Conservation (phyloP, 2,329 filamentous ascomycete genomes). For the Clarireedia hainanense region DNA sequence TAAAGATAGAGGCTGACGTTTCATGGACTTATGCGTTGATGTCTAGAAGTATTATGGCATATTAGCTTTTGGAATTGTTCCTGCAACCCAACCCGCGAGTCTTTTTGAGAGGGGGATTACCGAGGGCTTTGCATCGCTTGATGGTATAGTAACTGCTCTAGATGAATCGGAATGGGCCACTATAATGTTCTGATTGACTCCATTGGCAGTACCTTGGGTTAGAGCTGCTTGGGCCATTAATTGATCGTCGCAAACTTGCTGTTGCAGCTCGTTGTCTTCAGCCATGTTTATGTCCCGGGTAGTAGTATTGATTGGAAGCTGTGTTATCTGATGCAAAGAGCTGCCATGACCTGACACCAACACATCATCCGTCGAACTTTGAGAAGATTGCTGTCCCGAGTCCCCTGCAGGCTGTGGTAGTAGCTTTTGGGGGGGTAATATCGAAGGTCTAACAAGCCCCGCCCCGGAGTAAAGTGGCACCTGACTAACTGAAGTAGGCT, state of each 20-base stretch:
- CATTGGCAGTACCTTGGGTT: too few relatives aligned
- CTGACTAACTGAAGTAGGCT: too few relatives aligned
- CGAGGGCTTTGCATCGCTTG: slow-evolving; percentile 2
- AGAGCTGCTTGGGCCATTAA: too few relatives aligned
- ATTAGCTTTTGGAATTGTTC: slow-evolving; percentile 4
- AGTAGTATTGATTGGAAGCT: background rate
- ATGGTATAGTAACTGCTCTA: background rate
- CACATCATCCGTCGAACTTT: background rate
- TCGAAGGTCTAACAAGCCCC: too few relatives aligned
- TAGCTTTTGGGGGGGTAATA: background rate
- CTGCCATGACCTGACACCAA: background rate
- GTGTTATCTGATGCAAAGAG: background rate
- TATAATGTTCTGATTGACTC: too few relatives aligned
- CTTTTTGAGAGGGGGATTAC: background rate
- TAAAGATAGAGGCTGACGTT: slow-evolving; percentile 1
- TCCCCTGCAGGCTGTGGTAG: background rate
- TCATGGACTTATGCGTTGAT: slow-evolving; percentile 2
- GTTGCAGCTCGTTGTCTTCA: too few relatives aligned
- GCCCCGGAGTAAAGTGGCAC: too few relatives aligned
- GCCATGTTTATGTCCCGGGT: background rate
- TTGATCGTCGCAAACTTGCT: too few relatives aligned
- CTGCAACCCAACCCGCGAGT: background rate
- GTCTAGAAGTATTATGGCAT: background rate
- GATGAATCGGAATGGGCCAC: too few relatives aligned
- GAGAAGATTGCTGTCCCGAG: background rate